Base-by-base conservation (phyloP, 345 rosid species). In the Ceriops decandra region DNA sequence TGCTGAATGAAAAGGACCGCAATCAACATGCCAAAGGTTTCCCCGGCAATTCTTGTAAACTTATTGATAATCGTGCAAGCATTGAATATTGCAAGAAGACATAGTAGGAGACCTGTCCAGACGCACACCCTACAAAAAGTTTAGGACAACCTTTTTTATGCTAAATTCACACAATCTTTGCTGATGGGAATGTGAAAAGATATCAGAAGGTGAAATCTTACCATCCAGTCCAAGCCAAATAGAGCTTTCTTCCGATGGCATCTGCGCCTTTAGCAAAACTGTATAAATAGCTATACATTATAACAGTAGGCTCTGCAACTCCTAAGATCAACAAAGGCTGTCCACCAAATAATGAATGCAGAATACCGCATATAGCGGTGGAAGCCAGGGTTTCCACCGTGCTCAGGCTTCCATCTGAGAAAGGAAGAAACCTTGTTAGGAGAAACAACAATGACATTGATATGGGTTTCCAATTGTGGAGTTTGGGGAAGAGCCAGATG, bases 351-450 rank as follows among this genome's bases (percentile, higher is more conserved):
- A 88, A 47, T 0, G 92, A 85, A 67, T 88, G 92, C 0, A 88
- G 78, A 36, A 84, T 64, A 28, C 90, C 88, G 53, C 90, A 88
- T 11, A 85, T 24, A 28, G 92, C 86, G 0, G 92, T 88, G 7
- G 90, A 88, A 54, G 87, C 81, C 69, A 87, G 73, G 22, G 92
- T 78, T 54, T 87, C 90, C 73, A 77, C 83, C 1, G 87, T 62
- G 79, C 90, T 85, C 67, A 88, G 75, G 70, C 81, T 81, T 74
- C 87, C 90, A 72, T 82, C 90, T 88, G 69, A 58, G 62, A 52
- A 49, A 13, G 59, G 51, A 57, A 7, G 52, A 38, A 68, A 47
- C 49, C 16, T 19, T 21, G 30, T 56, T 56, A 56, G 30, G 59
- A 54, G 24, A 21, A 52, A 20, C n/a, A 52, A 5, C 24, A 52